Conservation (phyloP, 306 rosid genomes). For the Lathyrus aphaca region DNA sequence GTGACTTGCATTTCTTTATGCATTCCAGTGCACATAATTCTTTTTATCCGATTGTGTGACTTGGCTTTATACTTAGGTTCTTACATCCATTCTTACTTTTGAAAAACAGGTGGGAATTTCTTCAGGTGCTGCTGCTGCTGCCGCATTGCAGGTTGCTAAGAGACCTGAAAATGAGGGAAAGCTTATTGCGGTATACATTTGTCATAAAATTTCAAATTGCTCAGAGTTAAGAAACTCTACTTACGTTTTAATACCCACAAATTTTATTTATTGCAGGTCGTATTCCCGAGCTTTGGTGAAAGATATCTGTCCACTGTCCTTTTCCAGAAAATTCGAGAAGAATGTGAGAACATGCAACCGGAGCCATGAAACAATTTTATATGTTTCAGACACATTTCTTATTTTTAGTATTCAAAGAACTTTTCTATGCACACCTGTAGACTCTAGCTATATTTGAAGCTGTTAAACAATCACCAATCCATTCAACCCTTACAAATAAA, state of each 20-base stretch:
- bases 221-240: not conserved
- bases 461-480: conserved; percentile 17
- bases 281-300: conserved; percentile 92
- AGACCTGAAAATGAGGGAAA: conserved; percentile 96
- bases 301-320: conserved; percentile 79
- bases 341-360: conserved; percentile 90
- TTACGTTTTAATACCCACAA: conserved; percentile 7
- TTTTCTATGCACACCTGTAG: conserved; percentile 4
- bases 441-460: not conserved
- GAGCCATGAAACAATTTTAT: conserved; percentile 61
- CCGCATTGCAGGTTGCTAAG: conserved; percentile 88
- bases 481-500: not conserved
- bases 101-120: conserved; percentile 89
- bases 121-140: conserved; percentile 97
- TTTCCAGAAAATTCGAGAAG: conserved; percentile 91
- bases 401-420: conserved; percentile 39
- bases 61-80: conserved; percentile 29
- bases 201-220: conserved; percentile 11
- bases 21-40: conserved; percentile 15
- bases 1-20: not conserved
- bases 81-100: conserved; percentile 38
- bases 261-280: conserved; percentile 59
- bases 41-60: conserved; percentile 17
- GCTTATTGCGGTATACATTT: conserved; percentile 72
- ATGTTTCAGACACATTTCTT: conserved; percentile 23